Percentiles rank a stretch among this genome's conserved stretches.
Conservation (phyloP, 768 basidiomycete genomes). For the Termitomyces sp. region DNA sequence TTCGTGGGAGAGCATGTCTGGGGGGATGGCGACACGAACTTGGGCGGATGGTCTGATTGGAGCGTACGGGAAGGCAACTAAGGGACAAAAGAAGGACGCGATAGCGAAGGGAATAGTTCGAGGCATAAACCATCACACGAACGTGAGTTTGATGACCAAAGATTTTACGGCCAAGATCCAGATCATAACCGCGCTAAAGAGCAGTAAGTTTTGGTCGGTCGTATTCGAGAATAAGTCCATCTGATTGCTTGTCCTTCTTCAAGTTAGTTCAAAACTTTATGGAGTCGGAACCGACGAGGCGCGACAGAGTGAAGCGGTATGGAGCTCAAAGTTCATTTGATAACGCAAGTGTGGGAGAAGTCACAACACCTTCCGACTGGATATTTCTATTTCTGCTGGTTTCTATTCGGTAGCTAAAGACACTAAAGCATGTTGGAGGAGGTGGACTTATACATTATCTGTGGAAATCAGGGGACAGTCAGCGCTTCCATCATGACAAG, state of each 20-base stretch:
- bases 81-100: conserved; percentile 32
- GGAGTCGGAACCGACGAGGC: conserved; percentile 46
- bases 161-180: conserved; percentile 53
- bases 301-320: conserved; percentile 46
- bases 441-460: conserved; percentile 17
- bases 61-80: conserved; percentile 31
- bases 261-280: conserved; percentile 47
- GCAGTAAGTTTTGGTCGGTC: conserved; percentile 30
- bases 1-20: conserved; percentile 54
- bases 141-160: conserved; percentile 47
- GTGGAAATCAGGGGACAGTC: conserved; percentile 11
- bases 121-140: conserved; percentile 48
- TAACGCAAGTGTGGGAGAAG: background rate
- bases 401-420: conserved; percentile 7
- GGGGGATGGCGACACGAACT: conserved; percentile 52
- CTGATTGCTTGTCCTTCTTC: conserved; percentile 17
- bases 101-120: conserved; percentile 47
- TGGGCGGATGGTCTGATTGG: conserved; percentile 48
- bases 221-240: background rate
- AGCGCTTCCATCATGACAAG: conserved; percentile 11
- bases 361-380: background rate
- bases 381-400: background rate
- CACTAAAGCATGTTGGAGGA: background rate
- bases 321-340: conserved; percentile 52
- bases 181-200: conserved; percentile 50